Conservation (phyloP, 2,329 filamentous ascomycete genomes). For the Cladosporium sphaerospermum region DNA sequence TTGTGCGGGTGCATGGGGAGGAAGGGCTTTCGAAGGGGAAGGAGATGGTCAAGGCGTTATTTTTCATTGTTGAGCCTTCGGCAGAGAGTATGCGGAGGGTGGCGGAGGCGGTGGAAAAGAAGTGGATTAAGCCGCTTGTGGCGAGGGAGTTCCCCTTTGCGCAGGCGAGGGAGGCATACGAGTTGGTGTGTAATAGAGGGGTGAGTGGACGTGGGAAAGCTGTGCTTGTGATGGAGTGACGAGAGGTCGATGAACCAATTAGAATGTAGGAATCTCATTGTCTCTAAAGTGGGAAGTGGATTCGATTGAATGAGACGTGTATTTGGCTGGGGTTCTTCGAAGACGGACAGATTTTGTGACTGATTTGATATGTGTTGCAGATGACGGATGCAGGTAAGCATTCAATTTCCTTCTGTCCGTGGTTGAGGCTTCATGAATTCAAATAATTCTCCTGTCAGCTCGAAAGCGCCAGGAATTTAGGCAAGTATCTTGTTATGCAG, state of each 20-base stretch:
- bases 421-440: no score
- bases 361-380: no score
- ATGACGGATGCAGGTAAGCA: no score
- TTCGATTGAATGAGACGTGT: no score
- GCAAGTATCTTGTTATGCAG: no score
- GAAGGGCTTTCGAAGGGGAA: neutral
- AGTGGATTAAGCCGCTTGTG: neutral
- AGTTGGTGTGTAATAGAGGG: neutral
- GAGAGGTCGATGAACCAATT: neutral
- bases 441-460: no score
- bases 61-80: slow-evolving; percentile 6
- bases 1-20: neutral
- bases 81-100: neutral
- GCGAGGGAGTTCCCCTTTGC: neutral
- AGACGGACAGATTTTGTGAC: no score
- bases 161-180: slow-evolving; percentile 1
- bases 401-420: no score
- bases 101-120: neutral
- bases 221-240: neutral
- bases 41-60: neutral
- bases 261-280: no score
- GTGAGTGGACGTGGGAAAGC: slow-evolving; percentile 1
- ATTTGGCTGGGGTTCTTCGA: no score
- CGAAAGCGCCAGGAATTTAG: no score
- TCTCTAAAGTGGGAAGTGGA: no score